Percentiles rank a stretch among this genome's conserved stretches.
phyloP scores from a whole-genome alignment of 2,329 filamentous ascomycete genomes.

The Fusarium longipes region DNA sequence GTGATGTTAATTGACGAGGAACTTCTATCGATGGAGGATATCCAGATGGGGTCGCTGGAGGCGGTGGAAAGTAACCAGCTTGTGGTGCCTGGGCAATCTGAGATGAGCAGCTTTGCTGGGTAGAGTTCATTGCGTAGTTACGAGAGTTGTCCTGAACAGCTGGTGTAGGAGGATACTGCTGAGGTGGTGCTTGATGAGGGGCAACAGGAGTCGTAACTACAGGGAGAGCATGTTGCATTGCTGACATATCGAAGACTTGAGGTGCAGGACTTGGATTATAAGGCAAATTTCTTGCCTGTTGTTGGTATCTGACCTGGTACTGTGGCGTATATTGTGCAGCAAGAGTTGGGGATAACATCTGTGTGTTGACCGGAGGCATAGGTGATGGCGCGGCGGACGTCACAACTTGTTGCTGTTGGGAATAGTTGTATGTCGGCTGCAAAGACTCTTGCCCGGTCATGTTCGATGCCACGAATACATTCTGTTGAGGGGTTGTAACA shows the following conservation, averaged over 20 bases:
- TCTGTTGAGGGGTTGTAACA: background rate
- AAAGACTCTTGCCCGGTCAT: background rate
- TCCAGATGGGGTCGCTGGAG: background rate
- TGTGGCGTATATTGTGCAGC: background rate
- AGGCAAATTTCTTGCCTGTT: background rate
- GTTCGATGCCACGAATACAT: background rate
- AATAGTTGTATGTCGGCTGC: slow-evolving; percentile 10
- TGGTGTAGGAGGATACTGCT: background rate
- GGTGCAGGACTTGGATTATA: background rate
- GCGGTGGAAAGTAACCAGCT: slow-evolving; percentile 6
- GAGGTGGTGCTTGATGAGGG: background rate
- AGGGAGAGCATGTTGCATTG: slow-evolving; percentile 32
- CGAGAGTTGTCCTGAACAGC: background rate
- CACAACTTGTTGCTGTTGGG: background rate
- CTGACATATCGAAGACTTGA: slow-evolving; percentile 24
- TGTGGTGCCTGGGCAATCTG: background rate
- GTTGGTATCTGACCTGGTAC: background rate
- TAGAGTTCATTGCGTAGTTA: background rate
- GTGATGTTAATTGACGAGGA: background rate
- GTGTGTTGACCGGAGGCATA: background rate
- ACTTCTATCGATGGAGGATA: background rate
- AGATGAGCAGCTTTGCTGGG: background rate
- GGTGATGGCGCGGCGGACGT: background rate
- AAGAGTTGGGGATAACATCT: slow-evolving; percentile 6
- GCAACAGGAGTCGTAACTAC: background rate